These are phyloP conservation scores for Scedosporium minutisporum DNA, from an alignment of 2,329 filamentous ascomycete species.

Conservation along the genomic window DNA sequence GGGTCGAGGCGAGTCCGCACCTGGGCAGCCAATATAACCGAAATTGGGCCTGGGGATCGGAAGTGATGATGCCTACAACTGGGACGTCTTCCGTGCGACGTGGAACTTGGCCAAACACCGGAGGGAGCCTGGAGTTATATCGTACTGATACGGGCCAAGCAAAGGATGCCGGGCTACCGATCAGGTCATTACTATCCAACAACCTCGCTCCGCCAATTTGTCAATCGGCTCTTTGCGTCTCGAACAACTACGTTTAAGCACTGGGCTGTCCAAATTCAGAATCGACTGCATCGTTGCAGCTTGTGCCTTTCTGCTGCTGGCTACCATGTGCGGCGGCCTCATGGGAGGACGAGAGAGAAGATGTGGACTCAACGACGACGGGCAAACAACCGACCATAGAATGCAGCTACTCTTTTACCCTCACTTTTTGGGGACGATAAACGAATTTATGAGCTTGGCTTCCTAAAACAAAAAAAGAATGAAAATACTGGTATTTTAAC, in stretches of 20 bases:
- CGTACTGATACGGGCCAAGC: not conserved
- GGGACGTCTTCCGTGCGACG: not conserved
- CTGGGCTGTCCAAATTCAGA: not conserved
- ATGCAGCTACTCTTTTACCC: not conserved
- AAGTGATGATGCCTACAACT: not conserved
- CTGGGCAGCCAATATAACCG: not conserved
- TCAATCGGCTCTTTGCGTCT: not conserved
- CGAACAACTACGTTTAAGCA: not conserved
- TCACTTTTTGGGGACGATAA: not conserved
- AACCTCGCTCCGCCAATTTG: not conserved
- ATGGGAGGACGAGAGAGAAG: not conserved
- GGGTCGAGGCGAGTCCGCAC: not conserved
- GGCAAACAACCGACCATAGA: no score
- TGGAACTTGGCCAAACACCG: not conserved
- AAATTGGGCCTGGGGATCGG: not conserved
- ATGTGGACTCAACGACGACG: no score
- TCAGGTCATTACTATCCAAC: not conserved
- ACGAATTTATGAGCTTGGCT: not conserved
- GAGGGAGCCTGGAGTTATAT: not conserved
- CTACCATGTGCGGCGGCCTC: no score
- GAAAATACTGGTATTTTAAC: not conserved
- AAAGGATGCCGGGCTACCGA: not conserved
- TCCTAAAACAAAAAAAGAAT: not conserved
- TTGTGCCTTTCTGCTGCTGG: not conserved
- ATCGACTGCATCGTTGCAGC: not conserved